Evolutionary conservation across 179 eudicot species (phyloP).

Genomic region (Gypsophila paniculata): DNA sequence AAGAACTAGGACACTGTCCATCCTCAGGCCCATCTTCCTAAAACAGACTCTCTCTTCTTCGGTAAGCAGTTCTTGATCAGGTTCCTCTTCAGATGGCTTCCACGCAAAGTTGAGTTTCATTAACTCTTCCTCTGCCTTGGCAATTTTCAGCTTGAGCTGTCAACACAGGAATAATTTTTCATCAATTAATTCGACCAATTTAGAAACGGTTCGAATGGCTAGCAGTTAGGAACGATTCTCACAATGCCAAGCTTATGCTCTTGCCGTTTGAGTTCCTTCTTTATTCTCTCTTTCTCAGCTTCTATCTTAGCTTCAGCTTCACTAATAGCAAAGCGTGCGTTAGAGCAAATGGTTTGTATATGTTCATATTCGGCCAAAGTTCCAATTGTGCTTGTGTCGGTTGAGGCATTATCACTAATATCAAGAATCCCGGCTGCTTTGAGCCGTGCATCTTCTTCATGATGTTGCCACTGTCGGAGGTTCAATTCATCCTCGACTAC

Average conservation of each 20-base stretch:
- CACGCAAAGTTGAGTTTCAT: conserved; percentile 49
- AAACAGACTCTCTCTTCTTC: conserved; percentile 82
- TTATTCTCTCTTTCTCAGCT: conserved; percentile 58
- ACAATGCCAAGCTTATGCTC: conserved; percentile 64
- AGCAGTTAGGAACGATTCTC: conserved; percentile 25
- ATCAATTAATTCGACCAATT: conserved; percentile 5
- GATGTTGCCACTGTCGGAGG: conserved; percentile 57
- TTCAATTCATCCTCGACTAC: conserved; percentile 65
- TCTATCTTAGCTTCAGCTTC: conserved; percentile 45
- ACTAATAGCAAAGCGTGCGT: conserved; percentile 20
- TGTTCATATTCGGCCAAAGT: conserved; percentile 66
- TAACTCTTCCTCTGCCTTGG: conserved; percentile 45
- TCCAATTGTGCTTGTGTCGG: conserved; percentile 40
- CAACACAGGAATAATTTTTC: conserved; percentile 6
- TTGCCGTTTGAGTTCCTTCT: conserved; percentile 61
- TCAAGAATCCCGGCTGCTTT: conserved; percentile 46
- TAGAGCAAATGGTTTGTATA: conserved; percentile 42
- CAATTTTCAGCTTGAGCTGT: conserved; percentile 78
- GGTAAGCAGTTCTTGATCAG: conserved; percentile 71
- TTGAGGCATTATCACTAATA: conserved; percentile 28
- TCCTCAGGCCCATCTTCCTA: conserved; percentile 67
- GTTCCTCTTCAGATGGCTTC: conserved; percentile 51
- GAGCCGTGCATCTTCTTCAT: conserved; percentile 76
- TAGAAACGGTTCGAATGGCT: conserved; percentile 8
- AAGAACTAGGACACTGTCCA: conserved; percentile 54